Evolutionary conservation across 2,329 filamentous ascomycete genomes (phyloP).

Genomic region (Setomelanomma holmii): DNA sequence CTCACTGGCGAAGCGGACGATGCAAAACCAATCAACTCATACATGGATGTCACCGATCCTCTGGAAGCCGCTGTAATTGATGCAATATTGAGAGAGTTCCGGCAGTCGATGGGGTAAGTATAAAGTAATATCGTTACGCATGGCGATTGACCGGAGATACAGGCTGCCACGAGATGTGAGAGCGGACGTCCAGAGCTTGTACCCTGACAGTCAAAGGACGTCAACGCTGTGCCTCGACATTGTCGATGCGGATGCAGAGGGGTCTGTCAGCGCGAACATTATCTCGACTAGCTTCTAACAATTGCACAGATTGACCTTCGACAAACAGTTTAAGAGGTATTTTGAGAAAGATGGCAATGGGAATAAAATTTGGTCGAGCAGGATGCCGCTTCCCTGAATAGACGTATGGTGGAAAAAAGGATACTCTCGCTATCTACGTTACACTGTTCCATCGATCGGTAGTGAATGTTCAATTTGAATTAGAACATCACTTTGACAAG

Average conservation of each 20-base stretch:
- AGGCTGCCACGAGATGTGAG: too few species aligned
- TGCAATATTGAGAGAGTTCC: too few species aligned
- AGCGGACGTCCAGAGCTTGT: too few species aligned
- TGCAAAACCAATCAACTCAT: too few species aligned
- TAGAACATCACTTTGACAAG: neutral
- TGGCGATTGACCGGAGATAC: too few species aligned
- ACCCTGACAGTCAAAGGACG: neutral
- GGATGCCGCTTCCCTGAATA: neutral
- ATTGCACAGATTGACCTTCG: neutral
- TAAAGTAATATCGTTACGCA: too few species aligned
- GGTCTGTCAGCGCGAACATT: neutral
- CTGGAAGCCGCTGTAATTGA: too few species aligned
- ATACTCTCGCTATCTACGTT: neutral
- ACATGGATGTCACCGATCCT: too few species aligned
- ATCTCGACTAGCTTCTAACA: neutral
- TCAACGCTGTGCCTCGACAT: neutral
- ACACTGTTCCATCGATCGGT: neutral
- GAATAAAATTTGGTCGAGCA: neutral
- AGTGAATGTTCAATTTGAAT: neutral
- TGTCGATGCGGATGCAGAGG: neutral
- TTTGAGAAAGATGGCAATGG: neutral
- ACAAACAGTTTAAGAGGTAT: neutral
- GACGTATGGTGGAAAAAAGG: neutral
- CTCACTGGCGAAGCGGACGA: too few species aligned
- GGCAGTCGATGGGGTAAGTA: too few species aligned